Percentiles rank a stretch among this genome's conserved stretches.
Evolutionary conservation across 306 rosid genomes (phyloP).

Genomic region (Leucaena leucocephala): DNA sequence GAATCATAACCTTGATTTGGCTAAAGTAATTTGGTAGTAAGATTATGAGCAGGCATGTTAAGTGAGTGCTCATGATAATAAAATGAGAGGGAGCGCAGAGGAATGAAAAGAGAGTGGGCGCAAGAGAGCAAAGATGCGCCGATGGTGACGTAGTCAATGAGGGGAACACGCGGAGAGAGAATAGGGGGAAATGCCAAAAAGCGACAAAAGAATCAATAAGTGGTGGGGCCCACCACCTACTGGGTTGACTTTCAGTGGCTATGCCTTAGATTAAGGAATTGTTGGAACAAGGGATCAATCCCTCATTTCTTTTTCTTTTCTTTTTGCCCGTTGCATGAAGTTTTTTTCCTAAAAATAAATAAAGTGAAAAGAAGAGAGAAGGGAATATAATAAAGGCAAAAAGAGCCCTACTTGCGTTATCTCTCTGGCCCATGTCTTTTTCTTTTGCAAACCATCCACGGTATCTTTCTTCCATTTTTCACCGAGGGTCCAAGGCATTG

Average conservation of each 20-base stretch:
- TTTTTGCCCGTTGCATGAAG: background rate
- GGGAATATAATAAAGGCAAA: slow-evolving; percentile 7
- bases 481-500: no score
- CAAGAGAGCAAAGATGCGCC: slow-evolving; percentile 46
- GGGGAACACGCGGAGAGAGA: slow-evolving; percentile 42
- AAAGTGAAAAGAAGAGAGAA: background rate
- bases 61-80: background rate
- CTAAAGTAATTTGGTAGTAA: no score
- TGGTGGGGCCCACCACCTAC: slow-evolving; percentile 48
- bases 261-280: slow-evolving; percentile 2
- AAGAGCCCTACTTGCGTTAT: background rate
- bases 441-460: background rate
- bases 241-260: slow-evolving; percentile 63
- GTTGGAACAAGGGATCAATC: background rate
- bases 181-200: slow-evolving; percentile 29
- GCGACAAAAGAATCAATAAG: slow-evolving; percentile 41
- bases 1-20: no score
- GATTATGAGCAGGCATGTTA: no score
- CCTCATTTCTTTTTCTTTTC: background rate
- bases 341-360: background rate
- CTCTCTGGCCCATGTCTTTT: background rate
- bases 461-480: background rate
- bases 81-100: background rate
- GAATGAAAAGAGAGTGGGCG: slow-evolving; percentile 13
- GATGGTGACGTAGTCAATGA: slow-evolving; percentile 53